phyloP scores from a whole-genome alignment of 176 grass and related monocot genomes.

The Ensete ventricosum region DNA sequence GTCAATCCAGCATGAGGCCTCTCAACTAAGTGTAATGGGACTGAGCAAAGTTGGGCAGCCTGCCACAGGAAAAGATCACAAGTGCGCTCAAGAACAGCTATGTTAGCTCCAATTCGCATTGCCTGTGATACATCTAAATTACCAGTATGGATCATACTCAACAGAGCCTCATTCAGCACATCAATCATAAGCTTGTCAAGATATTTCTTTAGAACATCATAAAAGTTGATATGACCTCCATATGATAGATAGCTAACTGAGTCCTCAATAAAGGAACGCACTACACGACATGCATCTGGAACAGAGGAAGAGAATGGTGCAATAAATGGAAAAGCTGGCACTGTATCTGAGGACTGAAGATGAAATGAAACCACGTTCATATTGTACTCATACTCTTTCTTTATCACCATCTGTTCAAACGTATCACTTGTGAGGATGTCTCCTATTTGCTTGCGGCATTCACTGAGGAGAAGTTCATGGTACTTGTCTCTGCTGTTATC shows the following conservation, averaged over 20 bases:
- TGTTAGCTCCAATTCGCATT: constrained; percentile 81
- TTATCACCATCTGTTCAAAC: constrained; percentile 50
- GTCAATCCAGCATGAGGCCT: constrained; percentile 66
- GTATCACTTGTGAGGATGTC: constrained; percentile 43
- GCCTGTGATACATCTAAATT: constrained; percentile 41
- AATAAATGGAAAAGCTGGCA: constrained; percentile 60
- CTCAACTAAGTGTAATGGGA: constrained; percentile 57
- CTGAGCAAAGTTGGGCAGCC: constrained; percentile 55
- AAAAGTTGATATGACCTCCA: constrained; percentile 39
- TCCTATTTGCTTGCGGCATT: constrained; percentile 51
- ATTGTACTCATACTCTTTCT: constrained; percentile 59
- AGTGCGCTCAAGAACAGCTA: constrained; percentile 54
- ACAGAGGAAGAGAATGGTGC: constrained; percentile 84
- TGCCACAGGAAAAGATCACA: constrained; percentile 82
- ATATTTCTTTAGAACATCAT: constrained; percentile 68
- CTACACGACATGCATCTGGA: constrained; percentile 56
- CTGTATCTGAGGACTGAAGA: constrained; percentile 34
- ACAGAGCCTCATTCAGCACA: constrained; percentile 56
- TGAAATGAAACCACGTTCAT: constrained; percentile 62
- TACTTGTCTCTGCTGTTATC: constrained; percentile 66
- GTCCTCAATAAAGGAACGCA: constrained; percentile 73
- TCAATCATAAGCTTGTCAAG: constrained; percentile 89
- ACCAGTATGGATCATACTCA: constrained; percentile 58
- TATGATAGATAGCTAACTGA: constrained; percentile 65
- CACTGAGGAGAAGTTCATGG: constrained; percentile 46